Percentiles rank a stretch among this genome's conserved stretches.
phyloP scores from a whole-genome alignment of 331 rosid species.

The Cucumis variabilis region DNA sequence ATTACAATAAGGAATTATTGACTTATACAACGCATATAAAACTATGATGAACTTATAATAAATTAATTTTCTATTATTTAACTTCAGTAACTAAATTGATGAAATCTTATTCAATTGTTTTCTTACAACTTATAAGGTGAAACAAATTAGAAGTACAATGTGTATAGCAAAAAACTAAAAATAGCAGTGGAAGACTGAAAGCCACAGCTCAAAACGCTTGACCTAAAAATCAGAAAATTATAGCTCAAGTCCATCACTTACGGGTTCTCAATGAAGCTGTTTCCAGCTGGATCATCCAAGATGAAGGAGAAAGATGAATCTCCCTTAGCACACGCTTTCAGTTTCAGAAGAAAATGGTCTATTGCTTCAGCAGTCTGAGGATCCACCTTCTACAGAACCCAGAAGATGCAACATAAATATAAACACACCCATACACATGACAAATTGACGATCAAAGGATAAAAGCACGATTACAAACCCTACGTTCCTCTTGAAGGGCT shows the following conservation, averaged over 20 bases:
- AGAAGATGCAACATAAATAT: constrained; percentile 39
- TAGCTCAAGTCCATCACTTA: constrained; percentile 50
- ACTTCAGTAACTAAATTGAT: not conserved
- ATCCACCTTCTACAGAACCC: constrained; percentile 68
- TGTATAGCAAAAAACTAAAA: not conserved
- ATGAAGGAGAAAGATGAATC: constrained; percentile 67
- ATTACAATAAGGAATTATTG: not conserved
- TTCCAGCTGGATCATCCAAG: constrained; percentile 97
- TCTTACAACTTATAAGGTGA: not conserved
- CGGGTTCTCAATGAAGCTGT: constrained; percentile 96
- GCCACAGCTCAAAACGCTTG: not conserved
- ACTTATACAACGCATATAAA: not conserved
- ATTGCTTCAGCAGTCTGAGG: constrained; percentile 87
- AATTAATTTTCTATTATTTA: constrained; percentile 1
- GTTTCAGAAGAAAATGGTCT: constrained; percentile 78
- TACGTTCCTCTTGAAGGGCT: constrained; percentile 94
- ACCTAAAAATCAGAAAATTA: not conserved
- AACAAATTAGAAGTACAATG: not conserved
- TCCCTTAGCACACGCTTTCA: constrained; percentile 76
- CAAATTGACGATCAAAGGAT: not conserved
- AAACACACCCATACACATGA: constrained; percentile 21
- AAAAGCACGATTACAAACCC: constrained; percentile 46
- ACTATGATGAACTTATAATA: constrained; percentile 8
- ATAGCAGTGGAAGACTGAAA: not conserved
- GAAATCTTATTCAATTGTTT: not conserved